Percentiles rank a stretch among this genome's conserved stretches.
These are phyloP conservation scores for Gonapodya prolifera DNA, from an alignment of 192 early-diverging fungal genomes.

Conservation along the genomic window DNA sequence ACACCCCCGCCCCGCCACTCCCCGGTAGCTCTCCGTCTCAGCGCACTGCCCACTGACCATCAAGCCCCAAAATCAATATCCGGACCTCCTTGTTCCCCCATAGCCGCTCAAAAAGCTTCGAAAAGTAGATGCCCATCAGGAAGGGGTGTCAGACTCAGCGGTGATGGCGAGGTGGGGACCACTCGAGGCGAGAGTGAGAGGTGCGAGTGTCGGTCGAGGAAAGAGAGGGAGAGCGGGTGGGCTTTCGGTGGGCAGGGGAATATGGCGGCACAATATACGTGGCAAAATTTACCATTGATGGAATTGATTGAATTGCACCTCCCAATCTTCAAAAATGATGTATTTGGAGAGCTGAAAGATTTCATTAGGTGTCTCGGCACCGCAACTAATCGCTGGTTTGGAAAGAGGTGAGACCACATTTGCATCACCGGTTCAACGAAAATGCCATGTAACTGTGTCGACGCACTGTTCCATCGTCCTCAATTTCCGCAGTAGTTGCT, in stretches of 20 bases:
- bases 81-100: constrained; percentile 94
- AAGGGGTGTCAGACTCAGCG: neutral
- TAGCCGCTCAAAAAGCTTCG: constrained; percentile 56
- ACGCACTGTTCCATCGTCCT: too few relatives aligned
- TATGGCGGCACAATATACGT: neutral
- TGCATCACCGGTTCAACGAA: too few relatives aligned
- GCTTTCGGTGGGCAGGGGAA: neutral
- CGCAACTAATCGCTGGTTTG: too few relatives aligned
- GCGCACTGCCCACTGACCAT: constrained; percentile 33
- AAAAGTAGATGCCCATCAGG: constrained; percentile 34
- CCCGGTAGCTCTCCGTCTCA: too few relatives aligned
- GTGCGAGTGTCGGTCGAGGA: neutral
- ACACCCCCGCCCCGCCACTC: neutral
- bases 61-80: constrained; percentile 90
- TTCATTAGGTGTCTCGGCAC: too few relatives aligned
- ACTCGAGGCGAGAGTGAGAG: neutral
- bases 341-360: neutral
- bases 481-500: too few relatives aligned
- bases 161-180: neutral
- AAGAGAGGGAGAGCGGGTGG: neutral
- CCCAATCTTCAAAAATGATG: neutral
- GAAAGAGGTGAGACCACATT: too few relatives aligned
- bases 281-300: too few relatives aligned
- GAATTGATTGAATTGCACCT: neutral
- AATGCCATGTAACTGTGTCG: too few relatives aligned